Percentiles rank a stretch among this genome's conserved stretches.
These are phyloP conservation scores for Metarhizium album DNA, from an alignment of 2,329 filamentous ascomycete species.

Conservation along the genomic window DNA sequence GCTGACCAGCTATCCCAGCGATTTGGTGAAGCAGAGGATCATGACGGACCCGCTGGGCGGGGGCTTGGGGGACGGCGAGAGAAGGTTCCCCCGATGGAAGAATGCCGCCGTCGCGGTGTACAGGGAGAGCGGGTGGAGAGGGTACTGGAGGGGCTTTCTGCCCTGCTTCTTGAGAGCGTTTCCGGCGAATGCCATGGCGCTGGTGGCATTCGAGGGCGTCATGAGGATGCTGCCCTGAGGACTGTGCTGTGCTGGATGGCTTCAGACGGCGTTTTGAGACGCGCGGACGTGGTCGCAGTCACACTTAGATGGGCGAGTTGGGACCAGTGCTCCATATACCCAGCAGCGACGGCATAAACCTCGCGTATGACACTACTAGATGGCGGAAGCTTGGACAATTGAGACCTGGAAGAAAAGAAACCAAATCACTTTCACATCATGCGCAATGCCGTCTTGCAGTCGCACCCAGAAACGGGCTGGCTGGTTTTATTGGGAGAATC, in stretches of 20 bases:
- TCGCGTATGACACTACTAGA: background rate
- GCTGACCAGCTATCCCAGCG: conserved; percentile 82
- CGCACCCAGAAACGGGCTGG: conserved; percentile 14
- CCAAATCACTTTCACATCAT: too few species aligned
- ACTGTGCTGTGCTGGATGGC: background rate
- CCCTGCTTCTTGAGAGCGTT: conserved; percentile 92
- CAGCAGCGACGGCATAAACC: background rate
- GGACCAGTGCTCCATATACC: background rate
- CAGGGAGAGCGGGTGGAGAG: conserved; percentile 61
- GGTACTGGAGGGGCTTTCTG: conserved; percentile 88
- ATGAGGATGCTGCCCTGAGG: conserved; percentile 55
- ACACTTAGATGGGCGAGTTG: background rate
- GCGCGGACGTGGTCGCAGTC: background rate
- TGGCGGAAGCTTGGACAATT: background rate
- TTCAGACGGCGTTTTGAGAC: background rate
- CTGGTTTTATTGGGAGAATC: conserved; percentile 16
- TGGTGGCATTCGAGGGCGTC: conserved; percentile 87
- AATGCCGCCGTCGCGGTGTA: conserved; percentile 72
- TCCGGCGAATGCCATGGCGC: conserved; percentile 86
- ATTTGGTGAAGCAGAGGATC: conserved; percentile 90
- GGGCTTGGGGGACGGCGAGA: conserved; percentile 52
- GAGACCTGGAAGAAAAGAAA: too few species aligned
- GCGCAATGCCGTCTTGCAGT: background rate
- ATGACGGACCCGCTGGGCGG: conserved; percentile 90
- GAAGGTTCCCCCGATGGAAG: conserved; percentile 64